A percentile compares a stretch with the other conserved stretches of the same genome.
Evolutionary conservation across 1,139 yeast species (phyloP).

Genomic region (Saccharomyces pastorianus): DNA sequence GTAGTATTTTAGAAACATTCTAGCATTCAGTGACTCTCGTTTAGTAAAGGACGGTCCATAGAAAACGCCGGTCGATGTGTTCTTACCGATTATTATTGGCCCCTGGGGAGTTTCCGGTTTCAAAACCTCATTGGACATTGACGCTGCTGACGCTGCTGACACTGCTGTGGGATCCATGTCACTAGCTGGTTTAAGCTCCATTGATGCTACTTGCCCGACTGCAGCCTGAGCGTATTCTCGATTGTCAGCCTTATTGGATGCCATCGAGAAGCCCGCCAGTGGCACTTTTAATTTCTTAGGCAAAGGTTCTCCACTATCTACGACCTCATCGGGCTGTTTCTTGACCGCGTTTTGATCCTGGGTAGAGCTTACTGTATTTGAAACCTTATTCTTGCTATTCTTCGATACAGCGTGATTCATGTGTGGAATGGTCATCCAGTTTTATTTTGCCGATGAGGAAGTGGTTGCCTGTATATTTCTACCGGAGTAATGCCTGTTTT

Average conservation of each 20-base stretch:
- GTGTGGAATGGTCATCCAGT: neutral
- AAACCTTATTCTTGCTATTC: neutral
- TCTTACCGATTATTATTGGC: slow-evolving; percentile 21
- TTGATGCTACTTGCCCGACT: neutral
- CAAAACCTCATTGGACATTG: slow-evolving; percentile 5
- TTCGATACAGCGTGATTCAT: neutral
- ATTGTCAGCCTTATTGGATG: neutral
- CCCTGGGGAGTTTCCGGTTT: slow-evolving; percentile 15
- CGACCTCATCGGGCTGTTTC: neutral
- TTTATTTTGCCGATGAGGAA: neutral
- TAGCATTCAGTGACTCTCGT: slow-evolving; percentile 42
- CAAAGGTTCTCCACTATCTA: neutral
- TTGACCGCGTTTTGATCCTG: neutral
- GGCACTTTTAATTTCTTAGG: neutral
- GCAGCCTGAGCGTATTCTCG: neutral
- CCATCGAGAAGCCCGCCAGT: neutral
- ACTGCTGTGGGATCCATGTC: neutral
- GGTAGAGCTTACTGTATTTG: neutral
- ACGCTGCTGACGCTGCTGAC: neutral
- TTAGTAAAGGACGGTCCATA: slow-evolving; percentile 34
- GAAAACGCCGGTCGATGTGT: slow-evolving; percentile 28
- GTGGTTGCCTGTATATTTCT: neutral
- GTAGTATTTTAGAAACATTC: slow-evolving; percentile 48
- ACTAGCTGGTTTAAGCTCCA: neutral
- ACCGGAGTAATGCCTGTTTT: neutral